A percentile compares a stretch with the other conserved stretches of the same genome.
Conservation (phyloP, 73 alveolate genomes). For the Paraurostyla sp. region DNA sequence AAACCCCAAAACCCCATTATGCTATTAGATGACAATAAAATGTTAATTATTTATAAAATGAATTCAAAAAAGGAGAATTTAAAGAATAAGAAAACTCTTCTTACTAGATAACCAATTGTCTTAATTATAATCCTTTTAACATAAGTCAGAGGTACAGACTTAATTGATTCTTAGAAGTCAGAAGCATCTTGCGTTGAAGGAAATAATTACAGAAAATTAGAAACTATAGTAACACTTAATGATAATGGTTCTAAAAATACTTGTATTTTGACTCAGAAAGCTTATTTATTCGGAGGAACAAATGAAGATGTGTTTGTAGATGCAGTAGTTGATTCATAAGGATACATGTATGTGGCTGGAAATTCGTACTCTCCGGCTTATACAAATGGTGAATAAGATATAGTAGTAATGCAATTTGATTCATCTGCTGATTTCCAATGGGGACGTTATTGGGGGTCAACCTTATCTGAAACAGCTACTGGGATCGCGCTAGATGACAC, state of each 20-base stretch:
- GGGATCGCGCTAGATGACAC: conserved; percentile 21
- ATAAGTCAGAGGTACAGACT: too few relatives aligned
- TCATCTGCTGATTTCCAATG: neutral
- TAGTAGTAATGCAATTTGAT: conserved; percentile 14
- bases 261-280: neutral
- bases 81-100: too few relatives aligned
- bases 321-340: neutral
- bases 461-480: conserved; percentile 30
- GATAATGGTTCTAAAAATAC: neutral
- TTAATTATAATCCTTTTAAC: too few relatives aligned
- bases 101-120: too few relatives aligned
- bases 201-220: too few relatives aligned
- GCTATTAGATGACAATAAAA: too few relatives aligned
- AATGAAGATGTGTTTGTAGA: neutral
- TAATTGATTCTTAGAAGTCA: too few relatives aligned
- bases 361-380: neutral
- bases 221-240: too few relatives aligned
- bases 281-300: neutral
- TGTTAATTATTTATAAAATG: too few relatives aligned
- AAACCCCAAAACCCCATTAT: too few relatives aligned
- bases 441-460: conserved; percentile 45
- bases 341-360: conserved; percentile 16
- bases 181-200: too few relatives aligned
- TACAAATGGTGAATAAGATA: neutral
- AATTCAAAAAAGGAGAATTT: too few relatives aligned